Conservation (phyloP, 1,284 basidiomycete genomes). For the Cryptococcus sp. region DNA sequence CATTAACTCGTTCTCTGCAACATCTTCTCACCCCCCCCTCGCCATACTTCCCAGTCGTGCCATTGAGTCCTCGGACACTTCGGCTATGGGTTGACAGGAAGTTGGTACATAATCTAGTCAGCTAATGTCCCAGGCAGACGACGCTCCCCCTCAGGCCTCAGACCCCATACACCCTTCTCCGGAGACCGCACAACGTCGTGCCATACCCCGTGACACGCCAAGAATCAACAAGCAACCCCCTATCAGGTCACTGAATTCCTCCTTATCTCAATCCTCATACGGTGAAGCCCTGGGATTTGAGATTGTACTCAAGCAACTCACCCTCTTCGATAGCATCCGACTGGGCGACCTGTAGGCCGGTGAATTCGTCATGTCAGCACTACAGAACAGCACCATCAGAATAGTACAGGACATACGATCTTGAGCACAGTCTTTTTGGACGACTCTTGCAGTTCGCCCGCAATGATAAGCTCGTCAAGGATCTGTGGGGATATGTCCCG, state of each 20-base stretch:
- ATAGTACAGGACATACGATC: slow-evolving; percentile 58
- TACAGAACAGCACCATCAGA: neutral
- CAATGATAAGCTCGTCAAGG: slow-evolving; percentile 95
- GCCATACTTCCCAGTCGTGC: slow-evolving; percentile 41
- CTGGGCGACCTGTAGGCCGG: slow-evolving; percentile 48
- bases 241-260: neutral
- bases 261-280: slow-evolving; percentile 4
- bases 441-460: slow-evolving; percentile 96
- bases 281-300: slow-evolving; percentile 24
- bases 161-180: neutral
- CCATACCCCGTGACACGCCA: neutral
- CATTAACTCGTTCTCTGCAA: neutral
- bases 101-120: slow-evolving; percentile 1
- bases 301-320: slow-evolving; percentile 37
- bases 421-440: slow-evolving; percentile 96
- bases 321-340: slow-evolving; percentile 54
- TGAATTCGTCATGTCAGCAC: neutral
- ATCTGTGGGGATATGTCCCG: slow-evolving; percentile 61
- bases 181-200: neutral
- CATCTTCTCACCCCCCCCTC: slow-evolving; percentile 2
- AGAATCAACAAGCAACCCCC: neutral
- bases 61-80: slow-evolving; percentile 46
- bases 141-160: neutral
- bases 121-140: neutral
- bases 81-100: slow-evolving; percentile 27